Percentiles rank a stretch among this genome's conserved stretches.
Evolutionary conservation across 2,329 filamentous ascomycete genomes (phyloP).

Genomic region (Xenoacremonium recifei): DNA sequence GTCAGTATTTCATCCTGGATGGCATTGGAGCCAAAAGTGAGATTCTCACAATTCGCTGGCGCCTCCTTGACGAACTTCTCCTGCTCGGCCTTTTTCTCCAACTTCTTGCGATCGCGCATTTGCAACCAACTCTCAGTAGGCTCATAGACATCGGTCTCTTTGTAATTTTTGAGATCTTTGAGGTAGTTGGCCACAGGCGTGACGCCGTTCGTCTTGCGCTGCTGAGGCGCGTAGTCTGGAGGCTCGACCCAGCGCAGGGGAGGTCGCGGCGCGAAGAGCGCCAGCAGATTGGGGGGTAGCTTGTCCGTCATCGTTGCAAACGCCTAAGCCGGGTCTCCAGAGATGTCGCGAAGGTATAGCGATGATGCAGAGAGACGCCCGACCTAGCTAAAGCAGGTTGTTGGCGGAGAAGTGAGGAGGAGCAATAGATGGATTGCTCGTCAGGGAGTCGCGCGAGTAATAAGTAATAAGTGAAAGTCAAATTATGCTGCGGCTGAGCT

Average conservation of each 20-base stretch:
- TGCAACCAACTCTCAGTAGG: slow-evolving; percentile 94
- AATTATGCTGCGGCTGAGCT: slow-evolving; percentile 20
- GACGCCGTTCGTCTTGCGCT: slow-evolving; percentile 73
- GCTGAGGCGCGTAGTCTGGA: slow-evolving; percentile 77
- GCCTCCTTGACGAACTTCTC: slow-evolving; percentile 64
- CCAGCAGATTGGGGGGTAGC: slow-evolving; percentile 86
- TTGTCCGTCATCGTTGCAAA: slow-evolving; percentile 96
- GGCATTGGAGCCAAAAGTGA: not conserved
- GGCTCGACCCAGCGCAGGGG: slow-evolving; percentile 87
- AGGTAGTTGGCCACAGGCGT: slow-evolving; percentile 74
- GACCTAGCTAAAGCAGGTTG: too few relatives aligned
- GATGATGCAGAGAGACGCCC: too few relatives aligned
- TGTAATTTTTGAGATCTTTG: slow-evolving; percentile 71
- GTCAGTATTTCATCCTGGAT: slow-evolving; percentile 13
- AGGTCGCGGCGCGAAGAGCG: slow-evolving; percentile 92
- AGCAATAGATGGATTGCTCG: too few relatives aligned
- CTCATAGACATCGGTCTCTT: slow-evolving; percentile 71
- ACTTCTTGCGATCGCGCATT: slow-evolving; percentile 76
- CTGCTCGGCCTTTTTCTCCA: slow-evolving; percentile 71
- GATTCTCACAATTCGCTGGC: slow-evolving; percentile 58
- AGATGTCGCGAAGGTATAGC: too few relatives aligned
- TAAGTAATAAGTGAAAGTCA: too few relatives aligned
- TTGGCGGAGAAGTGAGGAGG: too few relatives aligned
- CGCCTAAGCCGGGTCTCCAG: too few relatives aligned
- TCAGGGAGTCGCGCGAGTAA: too few relatives aligned